Conservation (phyloP, 495 filamentous ascomycete species). For the Podospora comata region DNA sequence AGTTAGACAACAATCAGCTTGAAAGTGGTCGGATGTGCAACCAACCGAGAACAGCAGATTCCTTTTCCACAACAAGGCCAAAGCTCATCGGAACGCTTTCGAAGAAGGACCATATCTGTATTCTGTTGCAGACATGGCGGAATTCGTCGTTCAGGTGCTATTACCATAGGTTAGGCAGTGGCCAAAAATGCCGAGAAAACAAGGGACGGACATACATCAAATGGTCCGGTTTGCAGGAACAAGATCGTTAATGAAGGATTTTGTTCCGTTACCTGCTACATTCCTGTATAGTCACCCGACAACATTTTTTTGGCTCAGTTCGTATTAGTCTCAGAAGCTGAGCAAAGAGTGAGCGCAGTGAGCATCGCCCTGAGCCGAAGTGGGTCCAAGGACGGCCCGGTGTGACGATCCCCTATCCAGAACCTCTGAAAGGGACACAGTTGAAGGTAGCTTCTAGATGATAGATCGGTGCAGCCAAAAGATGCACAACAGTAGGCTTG, state of each 20-base stretch:
- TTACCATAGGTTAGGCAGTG: slow-evolving; percentile 1
- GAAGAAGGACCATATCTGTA: slow-evolving; percentile 47
- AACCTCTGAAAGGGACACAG: too few relatives aligned
- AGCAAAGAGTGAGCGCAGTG: too few relatives aligned
- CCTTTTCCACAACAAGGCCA: slow-evolving; percentile 45
- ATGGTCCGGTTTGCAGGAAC: slow-evolving; percentile 26
- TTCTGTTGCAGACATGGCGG: slow-evolving; percentile 31
- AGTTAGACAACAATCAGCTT: neutral
- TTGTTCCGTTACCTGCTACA: slow-evolving; percentile 20
- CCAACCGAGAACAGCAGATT: slow-evolving; percentile 38
- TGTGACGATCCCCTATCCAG: too few relatives aligned
- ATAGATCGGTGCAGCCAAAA: too few relatives aligned
- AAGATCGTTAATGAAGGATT: slow-evolving; percentile 44
- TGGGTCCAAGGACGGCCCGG: too few relatives aligned
- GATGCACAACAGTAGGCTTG: too few relatives aligned
- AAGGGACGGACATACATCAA: slow-evolving; percentile 12
- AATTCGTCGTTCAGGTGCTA: slow-evolving; percentile 49
- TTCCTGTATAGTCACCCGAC: too few relatives aligned
- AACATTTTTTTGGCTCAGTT: too few relatives aligned
- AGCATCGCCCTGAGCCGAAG: too few relatives aligned
- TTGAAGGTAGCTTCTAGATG: too few relatives aligned
- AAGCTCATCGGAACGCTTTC: slow-evolving; percentile 38
- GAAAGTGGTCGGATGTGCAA: neutral
- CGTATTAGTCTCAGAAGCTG: too few relatives aligned
- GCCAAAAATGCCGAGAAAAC: neutral